Evolutionary conservation across 805 yeast species (phyloP), one percentile per base, ranked within the genome.

Genomic region (Zygosaccharomyces rouxii): DNA sequence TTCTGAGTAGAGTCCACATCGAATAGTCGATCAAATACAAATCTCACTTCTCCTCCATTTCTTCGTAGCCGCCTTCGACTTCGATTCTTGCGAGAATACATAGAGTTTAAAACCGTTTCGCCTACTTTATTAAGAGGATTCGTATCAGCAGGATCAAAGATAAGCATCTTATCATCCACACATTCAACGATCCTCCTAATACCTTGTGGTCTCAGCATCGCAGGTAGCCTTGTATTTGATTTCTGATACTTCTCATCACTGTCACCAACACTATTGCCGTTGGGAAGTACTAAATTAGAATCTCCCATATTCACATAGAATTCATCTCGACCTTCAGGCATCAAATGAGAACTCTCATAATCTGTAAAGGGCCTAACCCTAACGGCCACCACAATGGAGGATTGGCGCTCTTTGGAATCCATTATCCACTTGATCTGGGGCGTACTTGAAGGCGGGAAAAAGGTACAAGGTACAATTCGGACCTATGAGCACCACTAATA

Each of bases 341-440:
- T 69, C 35, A 83, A 67, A 44, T 73, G 77, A 14, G 70, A 57
- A n/a, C 63, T 58, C 66, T 89, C 96, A 0, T 62, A 48, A 1
- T 61, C 56, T 0, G 92, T 86, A 69, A 89, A 87, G 1, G 97
- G 97, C 48, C 97, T 72, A 6, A 89, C 89, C 38, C 97, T 71
- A 1, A 89, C 90, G 1, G 88, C 84, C 10, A 86, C 94, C 3
- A 79, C 75, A 39, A 85, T 83, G 0, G 90, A 83, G 1, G 90
- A 81, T 59, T 80, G 62, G 22, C 60, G 54, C 38, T 38, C 39
- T 19, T 41, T 33, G 18, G 23, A 39, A 19, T 26, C 47, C 35
- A 35, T 42, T 38, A 11, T 43, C 14, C 29, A 18, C 37, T 42
- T 38, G 30, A 16, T 18, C 25, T 38, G 18, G 14, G 23, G 18